Evolutionary conservation across 1,284 basidiomycete genomes (phyloP).

Genomic region (Apiotrichum siamense): DNA sequence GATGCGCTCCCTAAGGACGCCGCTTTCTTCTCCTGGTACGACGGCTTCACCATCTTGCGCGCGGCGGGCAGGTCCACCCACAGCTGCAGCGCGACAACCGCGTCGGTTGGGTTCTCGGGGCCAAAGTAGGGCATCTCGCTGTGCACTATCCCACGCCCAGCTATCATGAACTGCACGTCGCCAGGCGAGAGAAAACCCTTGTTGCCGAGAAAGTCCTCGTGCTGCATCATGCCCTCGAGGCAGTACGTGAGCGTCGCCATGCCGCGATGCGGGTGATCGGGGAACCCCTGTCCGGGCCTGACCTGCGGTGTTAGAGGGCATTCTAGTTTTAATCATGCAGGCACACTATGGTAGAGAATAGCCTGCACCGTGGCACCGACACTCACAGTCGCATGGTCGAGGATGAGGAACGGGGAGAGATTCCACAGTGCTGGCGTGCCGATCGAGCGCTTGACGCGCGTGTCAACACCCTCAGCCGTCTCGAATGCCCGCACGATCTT

Average conservation of each 20-base stretch:
- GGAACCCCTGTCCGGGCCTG: slow-evolving; percentile 49
- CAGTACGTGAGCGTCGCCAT: slow-evolving; percentile 74
- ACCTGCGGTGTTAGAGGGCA: too few relatives aligned
- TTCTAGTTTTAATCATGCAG: too few relatives aligned
- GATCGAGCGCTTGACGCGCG: slow-evolving; percentile 76
- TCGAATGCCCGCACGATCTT: slow-evolving; percentile 71
- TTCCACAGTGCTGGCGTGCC: slow-evolving; percentile 69
- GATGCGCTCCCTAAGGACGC: background rate
- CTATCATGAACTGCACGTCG: slow-evolving; percentile 94
- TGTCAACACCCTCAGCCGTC: slow-evolving; percentile 80
- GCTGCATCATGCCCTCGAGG: slow-evolving; percentile 64
- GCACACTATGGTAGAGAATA: too few relatives aligned
- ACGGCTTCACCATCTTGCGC: slow-evolving; percentile 62
- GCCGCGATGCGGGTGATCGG: slow-evolving; percentile 79
- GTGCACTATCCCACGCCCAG: slow-evolving; percentile 63
- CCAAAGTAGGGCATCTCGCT: slow-evolving; percentile 82
- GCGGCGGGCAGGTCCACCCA: slow-evolving; percentile 86
- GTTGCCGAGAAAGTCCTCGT: slow-evolving; percentile 91
- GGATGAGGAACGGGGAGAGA: slow-evolving; percentile 82
- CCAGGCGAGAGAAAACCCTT: slow-evolving; percentile 69
- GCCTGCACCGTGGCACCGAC: too few relatives aligned
- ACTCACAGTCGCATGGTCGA: slow-evolving; percentile 38
- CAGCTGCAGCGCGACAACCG: slow-evolving; percentile 73
- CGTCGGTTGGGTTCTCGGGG: slow-evolving; percentile 45
- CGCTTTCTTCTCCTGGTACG: slow-evolving; percentile 38